Percentiles rank a stretch among this genome's conserved stretches.
Conservation (phyloP, 176 grass and related monocot genomes). For the Microstegium vimineum region DNA sequence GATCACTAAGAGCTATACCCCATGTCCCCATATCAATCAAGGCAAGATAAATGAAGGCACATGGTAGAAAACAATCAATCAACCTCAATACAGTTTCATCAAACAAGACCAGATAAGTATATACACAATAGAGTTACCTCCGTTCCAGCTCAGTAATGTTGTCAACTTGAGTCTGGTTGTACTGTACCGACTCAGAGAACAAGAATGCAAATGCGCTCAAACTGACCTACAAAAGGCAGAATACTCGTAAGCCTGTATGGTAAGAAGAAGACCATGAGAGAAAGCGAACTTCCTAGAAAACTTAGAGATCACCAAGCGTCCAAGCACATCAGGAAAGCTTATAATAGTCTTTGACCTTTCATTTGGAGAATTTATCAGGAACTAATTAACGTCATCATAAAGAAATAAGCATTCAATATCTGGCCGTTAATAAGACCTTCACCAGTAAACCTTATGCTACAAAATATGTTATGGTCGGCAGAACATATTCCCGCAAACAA, state of each 20-base stretch:
- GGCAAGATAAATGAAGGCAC: neutral
- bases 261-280: neutral
- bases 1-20: slow-evolving; percentile 49
- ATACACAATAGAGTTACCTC: slow-evolving; percentile 44
- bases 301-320: neutral
- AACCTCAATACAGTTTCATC: neutral
- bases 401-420: neutral
- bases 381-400: neutral
- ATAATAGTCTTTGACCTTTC: neutral
- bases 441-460: neutral
- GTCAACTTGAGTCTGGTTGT: slow-evolving; percentile 98
- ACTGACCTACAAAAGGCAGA: slow-evolving; percentile 64
- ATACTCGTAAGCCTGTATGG: slow-evolving; percentile 13
- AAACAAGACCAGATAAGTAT: neutral
- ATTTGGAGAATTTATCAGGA: neutral
- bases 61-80: neutral
- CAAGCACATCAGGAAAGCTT: slow-evolving; percentile 6
- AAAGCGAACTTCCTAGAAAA: neutral
- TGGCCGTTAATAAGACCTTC: neutral
- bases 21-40: slow-evolving; percentile 28
- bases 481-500: neutral
- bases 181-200: slow-evolving; percentile 96
- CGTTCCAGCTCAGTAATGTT: slow-evolving; percentile 95
- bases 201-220: slow-evolving; percentile 97
- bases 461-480: neutral